phyloP scores from a whole-genome alignment of 1,139 yeast species.

The Yamadazyma trypodendri region DNA sequence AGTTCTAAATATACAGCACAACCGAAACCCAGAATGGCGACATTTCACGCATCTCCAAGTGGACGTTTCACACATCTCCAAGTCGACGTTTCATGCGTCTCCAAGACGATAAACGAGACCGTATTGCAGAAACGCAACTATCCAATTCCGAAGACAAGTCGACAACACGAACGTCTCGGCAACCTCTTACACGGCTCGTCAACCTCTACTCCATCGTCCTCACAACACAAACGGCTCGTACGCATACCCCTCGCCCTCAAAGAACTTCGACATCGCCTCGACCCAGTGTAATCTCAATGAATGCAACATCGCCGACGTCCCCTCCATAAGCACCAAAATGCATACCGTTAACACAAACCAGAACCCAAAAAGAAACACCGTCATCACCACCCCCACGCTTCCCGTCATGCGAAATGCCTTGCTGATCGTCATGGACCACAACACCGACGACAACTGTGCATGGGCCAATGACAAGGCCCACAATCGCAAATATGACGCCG shows the following conservation, averaged over 20 bases:
- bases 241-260: constrained; percentile 91
- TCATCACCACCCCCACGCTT: constrained; percentile 62
- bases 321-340: constrained; percentile 95
- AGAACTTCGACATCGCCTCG: constrained; percentile 97
- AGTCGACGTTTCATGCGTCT: too few relatives aligned
- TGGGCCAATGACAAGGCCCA: constrained; percentile 99
- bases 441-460: constrained; percentile 88
- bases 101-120: too few relatives aligned
- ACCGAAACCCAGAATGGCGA: too few relatives aligned
- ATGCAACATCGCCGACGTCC: constrained; percentile 98
- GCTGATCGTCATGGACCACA: constrained; percentile 94
- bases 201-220: too few relatives aligned
- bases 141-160: too few relatives aligned
- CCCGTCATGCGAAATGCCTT: constrained; percentile 76
- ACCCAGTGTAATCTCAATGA: constrained; percentile 98
- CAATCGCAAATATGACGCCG: constrained; percentile 92
- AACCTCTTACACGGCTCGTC: background rate
- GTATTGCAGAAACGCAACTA: too few relatives aligned
- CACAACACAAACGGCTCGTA: constrained; percentile 77
- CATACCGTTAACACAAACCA: constrained; percentile 93
- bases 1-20: too few relatives aligned
- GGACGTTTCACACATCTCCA: too few relatives aligned
- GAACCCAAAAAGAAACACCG: constrained; percentile 81
- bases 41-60: too few relatives aligned
- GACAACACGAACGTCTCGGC: too few relatives aligned